Evolutionary conservation across 2,329 filamentous ascomycete genomes (phyloP).

Genomic region (Purpureocillium takamizusanense): DNA sequence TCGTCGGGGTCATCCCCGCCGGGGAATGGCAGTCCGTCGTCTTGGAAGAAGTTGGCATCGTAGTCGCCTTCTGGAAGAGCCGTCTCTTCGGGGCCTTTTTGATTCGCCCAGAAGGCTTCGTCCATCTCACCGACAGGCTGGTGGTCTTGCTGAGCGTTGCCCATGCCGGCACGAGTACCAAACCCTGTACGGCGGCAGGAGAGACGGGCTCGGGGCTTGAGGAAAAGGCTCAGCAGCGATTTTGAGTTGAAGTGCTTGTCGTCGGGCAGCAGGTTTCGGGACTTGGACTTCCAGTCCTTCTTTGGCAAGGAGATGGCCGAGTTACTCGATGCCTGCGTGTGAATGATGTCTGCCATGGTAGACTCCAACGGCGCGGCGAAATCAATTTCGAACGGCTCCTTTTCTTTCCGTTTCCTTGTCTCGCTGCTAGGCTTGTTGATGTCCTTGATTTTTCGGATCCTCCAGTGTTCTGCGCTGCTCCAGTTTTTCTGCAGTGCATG

Average conservation of each 20-base stretch:
- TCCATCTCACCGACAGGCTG: slow-evolving; percentile 72
- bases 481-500: slow-evolving; percentile 95
- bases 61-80: slow-evolving; percentile 66
- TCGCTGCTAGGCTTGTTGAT: slow-evolving; percentile 53
- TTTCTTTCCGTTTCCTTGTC: slow-evolving; percentile 74
- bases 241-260: slow-evolving; percentile 98
- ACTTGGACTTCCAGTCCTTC: slow-evolving; percentile 92
- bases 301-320: slow-evolving; percentile 78
- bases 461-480: slow-evolving; percentile 97
- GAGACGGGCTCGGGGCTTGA: slow-evolving; percentile 87
- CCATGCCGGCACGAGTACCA: slow-evolving; percentile 33
- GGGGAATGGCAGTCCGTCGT: slow-evolving; percentile 65
- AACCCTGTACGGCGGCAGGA: slow-evolving; percentile 51
- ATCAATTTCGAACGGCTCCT: slow-evolving; percentile 92
- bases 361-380: slow-evolving; percentile 69
- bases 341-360: slow-evolving; percentile 64
- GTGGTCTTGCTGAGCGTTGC: slow-evolving; percentile 34
- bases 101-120: slow-evolving; percentile 88
- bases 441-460: slow-evolving; percentile 87
- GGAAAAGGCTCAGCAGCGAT: slow-evolving; percentile 79
- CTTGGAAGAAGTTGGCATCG: slow-evolving; percentile 95
- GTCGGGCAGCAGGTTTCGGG: slow-evolving; percentile 84
- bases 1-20: slow-evolving; percentile 54
- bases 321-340: slow-evolving; percentile 73
- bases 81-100: slow-evolving; percentile 54